phyloP scores from a whole-genome alignment of 345 rosid genomes.

The Diplotaxis tenuifolia region DNA sequence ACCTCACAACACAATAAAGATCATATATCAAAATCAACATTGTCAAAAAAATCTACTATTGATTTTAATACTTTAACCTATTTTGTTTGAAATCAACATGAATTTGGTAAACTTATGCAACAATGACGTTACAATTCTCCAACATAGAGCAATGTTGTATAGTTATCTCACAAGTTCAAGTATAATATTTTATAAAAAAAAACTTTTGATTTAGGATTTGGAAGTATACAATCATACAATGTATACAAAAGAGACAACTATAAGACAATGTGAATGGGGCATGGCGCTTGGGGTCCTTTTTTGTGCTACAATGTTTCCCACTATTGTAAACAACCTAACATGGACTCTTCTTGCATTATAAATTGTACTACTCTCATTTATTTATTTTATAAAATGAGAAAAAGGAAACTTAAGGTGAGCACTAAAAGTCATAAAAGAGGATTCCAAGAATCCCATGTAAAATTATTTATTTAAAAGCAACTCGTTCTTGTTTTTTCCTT shows the following conservation, averaged over 20 bases:
- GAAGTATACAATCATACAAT: conserved; percentile 21
- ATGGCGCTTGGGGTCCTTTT: conserved; percentile 36
- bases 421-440: conserved; percentile 22
- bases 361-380: conserved; percentile 33
- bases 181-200: neutral
- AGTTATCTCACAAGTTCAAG: neutral
- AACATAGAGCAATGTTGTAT: conserved; percentile 12
- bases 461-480: conserved; percentile 26
- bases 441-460: conserved; percentile 37
- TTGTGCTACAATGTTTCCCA: conserved; percentile 45
- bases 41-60: conserved; percentile 10
- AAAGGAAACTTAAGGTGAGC: conserved; percentile 11
- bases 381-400: conserved; percentile 22
- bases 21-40: conserved; percentile 23
- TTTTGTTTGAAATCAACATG: neutral
- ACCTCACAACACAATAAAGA: conserved; percentile 27
- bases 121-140: neutral
- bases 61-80: conserved; percentile 20
- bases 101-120: conserved; percentile 7
- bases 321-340: conserved; percentile 40
- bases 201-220: neutral
- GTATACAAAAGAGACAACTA: conserved; percentile 36
- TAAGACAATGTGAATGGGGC: conserved; percentile 37
- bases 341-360: conserved; percentile 30
- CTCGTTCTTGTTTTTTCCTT: conserved; percentile 23